Conservation (phyloP, 768 basidiomycete species). For the Podaxis carcinomalis region DNA sequence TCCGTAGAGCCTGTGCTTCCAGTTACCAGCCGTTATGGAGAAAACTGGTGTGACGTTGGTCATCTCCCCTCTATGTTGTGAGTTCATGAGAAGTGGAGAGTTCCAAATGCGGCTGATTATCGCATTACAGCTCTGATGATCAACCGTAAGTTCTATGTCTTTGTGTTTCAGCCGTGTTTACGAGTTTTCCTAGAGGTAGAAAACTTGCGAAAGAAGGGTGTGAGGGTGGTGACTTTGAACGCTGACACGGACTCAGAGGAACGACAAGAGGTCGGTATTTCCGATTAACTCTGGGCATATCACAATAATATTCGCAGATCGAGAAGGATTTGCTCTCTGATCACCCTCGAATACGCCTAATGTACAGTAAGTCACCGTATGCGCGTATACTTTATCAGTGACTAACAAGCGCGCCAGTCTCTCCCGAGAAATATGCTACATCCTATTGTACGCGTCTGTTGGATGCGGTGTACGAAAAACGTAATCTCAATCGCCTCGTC, state of each 20-base stretch:
- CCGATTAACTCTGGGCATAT: background rate
- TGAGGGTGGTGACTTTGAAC: conserved; percentile 57
- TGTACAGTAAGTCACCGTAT: conserved; percentile 57
- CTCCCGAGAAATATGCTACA: conserved; percentile 69
- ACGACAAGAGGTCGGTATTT: conserved; percentile 42
- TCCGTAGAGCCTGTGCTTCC: conserved; percentile 76
- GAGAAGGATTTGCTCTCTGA: conserved; percentile 55
- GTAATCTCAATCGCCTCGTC: conserved; percentile 66
- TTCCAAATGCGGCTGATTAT: background rate
- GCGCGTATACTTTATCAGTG: background rate
- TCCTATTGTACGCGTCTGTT: conserved; percentile 51
- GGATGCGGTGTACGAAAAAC: conserved; percentile 43
- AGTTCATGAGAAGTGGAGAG: conserved; percentile 15
- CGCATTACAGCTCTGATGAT: conserved; percentile 67
- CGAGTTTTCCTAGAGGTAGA: conserved; percentile 49
- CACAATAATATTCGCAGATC: conserved; percentile 38
- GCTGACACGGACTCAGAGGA: conserved; percentile 60
- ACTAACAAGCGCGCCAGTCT: conserved; percentile 38
- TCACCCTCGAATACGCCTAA: conserved; percentile 51
- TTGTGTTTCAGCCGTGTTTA: background rate
- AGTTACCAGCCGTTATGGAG: conserved; percentile 70
- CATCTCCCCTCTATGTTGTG: conserved; percentile 74
- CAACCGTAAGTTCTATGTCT: conserved; percentile 46
- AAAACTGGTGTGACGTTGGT: conserved; percentile 71
- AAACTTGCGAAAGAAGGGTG: conserved; percentile 45